Percentiles rank a stretch among this genome's conserved stretches.
phyloP scores from a whole-genome alignment of 2,329 filamentous ascomycete species.

The Fusarium sp. region DNA sequence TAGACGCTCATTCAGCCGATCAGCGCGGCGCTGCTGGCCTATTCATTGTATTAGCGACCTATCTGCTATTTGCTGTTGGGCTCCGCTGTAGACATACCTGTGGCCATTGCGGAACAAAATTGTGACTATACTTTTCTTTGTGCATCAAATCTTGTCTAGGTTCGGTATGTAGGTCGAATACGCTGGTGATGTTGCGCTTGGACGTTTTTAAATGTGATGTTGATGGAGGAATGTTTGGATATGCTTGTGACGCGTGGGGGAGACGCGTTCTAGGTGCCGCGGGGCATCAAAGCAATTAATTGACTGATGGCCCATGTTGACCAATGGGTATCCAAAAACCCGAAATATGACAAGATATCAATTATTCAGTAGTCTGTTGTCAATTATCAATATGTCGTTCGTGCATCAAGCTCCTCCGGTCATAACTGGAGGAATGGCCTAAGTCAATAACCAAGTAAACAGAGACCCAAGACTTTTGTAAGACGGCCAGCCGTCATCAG shows the following conservation, averaged over 20 bases:
- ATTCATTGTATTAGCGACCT: constrained; percentile 6
- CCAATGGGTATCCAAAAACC: not conserved
- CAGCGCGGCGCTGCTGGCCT: constrained; percentile 65
- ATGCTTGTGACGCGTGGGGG: constrained; percentile 39
- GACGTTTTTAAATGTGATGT: constrained; percentile 23
- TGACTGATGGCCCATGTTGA: not conserved
- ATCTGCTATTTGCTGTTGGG: not conserved
- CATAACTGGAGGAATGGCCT: rapidly evolving
- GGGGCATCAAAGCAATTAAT: constrained; percentile 37
- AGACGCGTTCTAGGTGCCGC: constrained; percentile 42
- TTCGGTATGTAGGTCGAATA: not conserved
- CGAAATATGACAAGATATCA: not conserved
- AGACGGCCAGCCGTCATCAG: not conserved
- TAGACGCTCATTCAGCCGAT: constrained; percentile 73
- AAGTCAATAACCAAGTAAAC: not conserved
- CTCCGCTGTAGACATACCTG: constrained; percentile 43
- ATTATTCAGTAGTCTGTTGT: no score
- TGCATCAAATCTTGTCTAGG: constrained; percentile 9
- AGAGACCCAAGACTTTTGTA: not conserved
- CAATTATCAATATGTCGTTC: not conserved
- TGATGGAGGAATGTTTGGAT: constrained; percentile 41
- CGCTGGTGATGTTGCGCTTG: constrained; percentile 1
- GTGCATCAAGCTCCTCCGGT: not conserved
- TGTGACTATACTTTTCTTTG: not conserved
- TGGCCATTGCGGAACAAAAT: constrained; percentile 48